Base-by-base conservation (phyloP, 306 rosid species). In the Macrotyloma uniflorum region DNA sequence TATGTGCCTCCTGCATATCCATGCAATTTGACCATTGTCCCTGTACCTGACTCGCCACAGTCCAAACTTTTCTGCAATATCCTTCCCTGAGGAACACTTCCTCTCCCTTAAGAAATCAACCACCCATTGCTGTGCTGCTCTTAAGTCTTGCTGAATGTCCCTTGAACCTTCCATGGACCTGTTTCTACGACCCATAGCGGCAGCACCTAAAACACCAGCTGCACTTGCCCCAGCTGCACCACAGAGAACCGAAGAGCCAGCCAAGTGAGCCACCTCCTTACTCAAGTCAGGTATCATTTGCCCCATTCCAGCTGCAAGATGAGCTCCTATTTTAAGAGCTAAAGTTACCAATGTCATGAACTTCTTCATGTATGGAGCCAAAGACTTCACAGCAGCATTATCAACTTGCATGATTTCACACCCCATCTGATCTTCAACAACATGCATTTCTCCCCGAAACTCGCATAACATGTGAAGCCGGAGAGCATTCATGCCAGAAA, bases 261-360 rank as follows among this genome's bases (percentile, higher is more conserved):
- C 90, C 75, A 95, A 81, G 81, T 87, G 96, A 30, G 98, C 96
- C 35, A 95, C 91, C 89, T 89, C 99, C 66, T 87, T 90, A 82
- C 99, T 78, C 89, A 90, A 86, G 84, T 95, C 97, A 1, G 98
- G 99, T 86, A 95, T 95, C 97, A 93, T 85, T 79, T 93, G 86
- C 64, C 97, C 98, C 97, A 91, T 88, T 65, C 98, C 98, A 22
- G 89, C 92, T 3, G 97, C 99, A 72, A 93, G 72, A 66, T 95
- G 99, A n/a, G 99, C 99, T 83, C 98, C 98, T 55, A 95, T 93
- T 82, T 89, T 95, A 40, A 95, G 96, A 70, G 98, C 93, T 47
- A 95, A 88, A 28, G 97, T 95, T 53, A 95, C 74, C 68, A 95
- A 64, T 70, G 86, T 91, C 99, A 95, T 93, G 83, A 95, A 95